Evolutionary conservation across 768 basidiomycete genomes (phyloP), one percentile per base, ranked within the genome.

Genomic region (Trametes meyenii): DNA sequence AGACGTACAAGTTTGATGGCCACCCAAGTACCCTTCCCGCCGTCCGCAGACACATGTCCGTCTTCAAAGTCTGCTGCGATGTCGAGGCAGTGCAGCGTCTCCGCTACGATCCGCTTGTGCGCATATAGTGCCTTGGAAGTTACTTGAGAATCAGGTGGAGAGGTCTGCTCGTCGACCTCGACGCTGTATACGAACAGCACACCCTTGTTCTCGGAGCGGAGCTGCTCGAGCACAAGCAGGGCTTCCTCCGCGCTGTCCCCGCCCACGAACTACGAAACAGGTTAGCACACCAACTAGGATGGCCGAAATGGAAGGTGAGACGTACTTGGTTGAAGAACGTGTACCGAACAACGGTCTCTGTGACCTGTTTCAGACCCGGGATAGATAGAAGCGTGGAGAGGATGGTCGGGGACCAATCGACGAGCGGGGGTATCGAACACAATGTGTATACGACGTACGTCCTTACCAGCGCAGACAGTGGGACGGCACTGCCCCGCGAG

Each of bases 301-400:
- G 19, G 42, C 23, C 23, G 46, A 26, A 29, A 1, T 14, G 2
- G 24, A 26, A 43, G 16, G 14, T 5, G n/a, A n/a, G n/a, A 46
- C 81, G 33, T 63, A 89, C 90, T 76, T 96, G 94, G 48, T 84
- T 81, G 69, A 94, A 96, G 77, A 97, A 96, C 0, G 94, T 96
- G 11, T 79, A 74, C 43, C 91, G 80, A 5, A 96, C 88, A 55
- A 91, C 70, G 1, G 77, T 77, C 69, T 93, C 86, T 1, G 88
- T 86, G 42, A 93, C 67, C 56, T 83, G 77, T 60, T 79, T 83
- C 0, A 95, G 49, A 13, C 79, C 75, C 0, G 86, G 85, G 0
- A 88, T 81, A n/a, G 88, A 83, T 1, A 86, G 74, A 43, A 88
- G 68, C 1, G 77, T 67, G 13, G 81, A 74, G 44, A 97, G 78